Base-by-base conservation (phyloP, 495 filamentous ascomycete genomes). In the Achaetomiella virescens region DNA sequence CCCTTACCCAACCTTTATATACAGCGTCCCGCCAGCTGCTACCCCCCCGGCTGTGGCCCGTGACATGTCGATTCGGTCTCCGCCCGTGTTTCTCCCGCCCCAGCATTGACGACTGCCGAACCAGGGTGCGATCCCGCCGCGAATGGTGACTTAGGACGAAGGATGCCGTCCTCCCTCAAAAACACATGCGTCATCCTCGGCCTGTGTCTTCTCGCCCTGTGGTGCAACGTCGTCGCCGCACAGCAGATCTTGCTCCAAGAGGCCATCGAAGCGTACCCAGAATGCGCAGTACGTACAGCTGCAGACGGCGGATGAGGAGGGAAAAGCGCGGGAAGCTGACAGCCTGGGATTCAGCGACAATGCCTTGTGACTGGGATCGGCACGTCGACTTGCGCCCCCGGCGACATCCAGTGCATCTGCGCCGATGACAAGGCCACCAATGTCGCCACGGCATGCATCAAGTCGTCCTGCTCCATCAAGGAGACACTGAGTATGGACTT, bases 321-420 rank as follows among this genome's bases (percentile, higher is more conserved):
- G 15, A 17, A 48, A 17, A 14, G 54, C n/a, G 44, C 46, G 6
- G 3, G 6, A 12, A 33, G 17, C 38, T 36, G 45, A 55, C 40
- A 18, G 36, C 24, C 6, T 25, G 18, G 20, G 22, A 9, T 38
- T 24, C 44, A 60, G 57, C 46, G 27, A 14, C 20, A 6, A 10
- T 65, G 63, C 29, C 37, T 63, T 12, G 8, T 20, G 6, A 15
- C n/a, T 5, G 25, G 48, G 21, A 49, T 61, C 20, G 10, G 38
- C 11, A 37, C 54, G 25, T 59, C 65, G 9, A 48, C 48, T 0
- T 69, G 66, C 56, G 24, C 18, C 15, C 10, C 29, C 3, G 42
- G 48, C n/a, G 55, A 63, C 20, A 29, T 44, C 41, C 14, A 36
- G n/a, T 69, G 66, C 52, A 42, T 67, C 1, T 69, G 66, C 48